Conservation (phyloP, 192 early-diverging fungal species). For the Mycoemilia scoparia region DNA sequence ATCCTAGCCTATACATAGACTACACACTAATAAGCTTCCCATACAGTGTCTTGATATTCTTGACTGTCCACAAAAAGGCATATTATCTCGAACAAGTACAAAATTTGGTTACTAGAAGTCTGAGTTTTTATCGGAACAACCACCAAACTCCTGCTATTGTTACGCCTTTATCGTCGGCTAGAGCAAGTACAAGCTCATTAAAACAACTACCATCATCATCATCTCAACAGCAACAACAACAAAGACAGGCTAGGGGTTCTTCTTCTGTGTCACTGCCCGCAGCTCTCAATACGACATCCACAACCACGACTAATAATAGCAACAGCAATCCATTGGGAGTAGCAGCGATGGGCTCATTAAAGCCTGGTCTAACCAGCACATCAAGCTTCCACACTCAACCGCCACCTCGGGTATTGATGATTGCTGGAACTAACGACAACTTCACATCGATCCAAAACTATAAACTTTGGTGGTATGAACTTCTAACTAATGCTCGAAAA, state of each 20-base stretch:
- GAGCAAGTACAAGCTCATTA: no score
- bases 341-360: no score
- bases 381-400: no score
- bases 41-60: constrained; percentile 23
- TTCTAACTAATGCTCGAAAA: constrained; percentile 7
- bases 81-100: constrained; percentile 18
- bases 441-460: constrained; percentile 17
- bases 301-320: background rate
- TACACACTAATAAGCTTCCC: constrained; percentile 25
- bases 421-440: constrained; percentile 17
- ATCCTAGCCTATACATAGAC: constrained; percentile 17
- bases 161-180: no score
- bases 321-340: no score
- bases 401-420: constrained; percentile 16
- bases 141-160: no score
- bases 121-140: no score
- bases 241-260: no score
- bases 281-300: background rate
- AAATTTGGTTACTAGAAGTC: constrained; percentile 8
- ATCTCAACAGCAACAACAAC: no score
- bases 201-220: no score
- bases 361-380: no score
- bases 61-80: constrained; percentile 15
- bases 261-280: constrained; percentile 6
- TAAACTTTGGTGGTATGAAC: constrained; percentile 17